A percentile compares a stretch with the other conserved stretches of the same genome.
These are phyloP conservation scores for Litchi chinensis DNA, from an alignment of 345 rosid species.

Conservation along the genomic window DNA sequence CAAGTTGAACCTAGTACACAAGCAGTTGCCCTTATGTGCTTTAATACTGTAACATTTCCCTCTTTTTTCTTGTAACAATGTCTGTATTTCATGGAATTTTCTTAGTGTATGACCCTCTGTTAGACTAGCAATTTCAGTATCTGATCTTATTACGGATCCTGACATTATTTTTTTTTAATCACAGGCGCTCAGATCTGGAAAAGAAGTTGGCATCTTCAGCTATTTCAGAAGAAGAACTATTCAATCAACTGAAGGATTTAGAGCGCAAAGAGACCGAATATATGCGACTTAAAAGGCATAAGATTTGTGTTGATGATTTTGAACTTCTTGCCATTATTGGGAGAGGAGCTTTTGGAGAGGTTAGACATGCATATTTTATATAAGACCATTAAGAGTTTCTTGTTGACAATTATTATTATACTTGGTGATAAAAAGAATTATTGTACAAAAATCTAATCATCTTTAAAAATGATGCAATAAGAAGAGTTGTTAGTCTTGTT, in stretches of 20 bases:
- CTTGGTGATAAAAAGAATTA: not conserved
- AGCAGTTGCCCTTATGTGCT: not conserved
- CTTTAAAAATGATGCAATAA: not conserved
- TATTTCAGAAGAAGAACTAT: slow-evolving; percentile 74
- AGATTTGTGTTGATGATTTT: slow-evolving; percentile 85
- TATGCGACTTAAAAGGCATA: slow-evolving; percentile 81
- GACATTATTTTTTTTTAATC: slow-evolving; percentile 19
- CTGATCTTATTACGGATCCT: slow-evolving; percentile 21
- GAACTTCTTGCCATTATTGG: slow-evolving; percentile 80
- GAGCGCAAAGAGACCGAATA: slow-evolving; percentile 86
- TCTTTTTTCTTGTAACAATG: not conserved
- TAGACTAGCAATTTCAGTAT: slow-evolving; percentile 17
- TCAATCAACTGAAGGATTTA: slow-evolving; percentile 69
- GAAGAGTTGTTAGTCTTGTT: not conserved
- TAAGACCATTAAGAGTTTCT: slow-evolving; percentile 4
- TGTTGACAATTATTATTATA: slow-evolving; percentile 5
- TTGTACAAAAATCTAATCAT: not conserved
- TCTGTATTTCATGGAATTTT: slow-evolving; percentile 2
- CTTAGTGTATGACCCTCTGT: not conserved
- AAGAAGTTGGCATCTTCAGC: slow-evolving; percentile 70
- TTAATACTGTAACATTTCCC: not conserved
- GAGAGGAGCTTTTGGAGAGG: slow-evolving; percentile 98
- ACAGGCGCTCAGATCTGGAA: slow-evolving; percentile 70
- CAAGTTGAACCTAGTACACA: not conserved
- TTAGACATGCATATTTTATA: slow-evolving; percentile 33